Conservation (phyloP, 2,329 filamentous ascomycete genomes). For the Aspergillus quadricinctus region DNA sequence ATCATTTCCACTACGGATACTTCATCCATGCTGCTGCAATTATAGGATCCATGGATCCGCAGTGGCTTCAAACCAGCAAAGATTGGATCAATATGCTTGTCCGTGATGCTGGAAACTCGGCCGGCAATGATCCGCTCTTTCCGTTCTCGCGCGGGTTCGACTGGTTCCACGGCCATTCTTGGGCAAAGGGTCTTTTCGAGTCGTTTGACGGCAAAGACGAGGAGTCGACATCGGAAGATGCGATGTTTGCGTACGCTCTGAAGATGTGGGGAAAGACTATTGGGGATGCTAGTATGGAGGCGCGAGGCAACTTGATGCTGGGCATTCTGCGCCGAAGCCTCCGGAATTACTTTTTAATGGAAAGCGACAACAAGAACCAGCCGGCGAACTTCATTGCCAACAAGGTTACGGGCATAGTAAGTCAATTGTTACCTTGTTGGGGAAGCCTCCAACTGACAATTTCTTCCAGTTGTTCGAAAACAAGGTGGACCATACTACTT, state of each 20-base stretch:
- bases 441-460: slow-evolving; percentile 23
- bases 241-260: slow-evolving; percentile 78
- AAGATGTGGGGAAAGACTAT: slow-evolving; percentile 89
- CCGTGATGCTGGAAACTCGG: slow-evolving; percentile 78
- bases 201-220: slow-evolving; percentile 53
- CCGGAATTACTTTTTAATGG: slow-evolving; percentile 78
- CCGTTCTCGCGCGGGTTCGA: slow-evolving; percentile 82
- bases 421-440: slow-evolving; percentile 10
- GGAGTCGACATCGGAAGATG: slow-evolving; percentile 87
- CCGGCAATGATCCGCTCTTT: slow-evolving; percentile 65
- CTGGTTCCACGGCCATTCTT: slow-evolving; percentile 92
- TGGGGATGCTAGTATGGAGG: slow-evolving; percentile 74
- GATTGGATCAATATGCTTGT: slow-evolving; percentile 79
- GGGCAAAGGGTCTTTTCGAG: slow-evolving; percentile 64
- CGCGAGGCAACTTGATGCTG: slow-evolving; percentile 78
- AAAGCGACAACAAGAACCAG: slow-evolving; percentile 63
- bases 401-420: slow-evolving; percentile 59
- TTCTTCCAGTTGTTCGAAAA: slow-evolving; percentile 72
- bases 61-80: slow-evolving; percentile 69
- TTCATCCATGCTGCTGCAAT: slow-evolving; percentile 83
- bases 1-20: slow-evolving; percentile 70
- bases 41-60: slow-evolving; percentile 71
- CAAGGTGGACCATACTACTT: slow-evolving; percentile 89
- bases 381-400: slow-evolving; percentile 76
- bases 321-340: slow-evolving; percentile 70